Evolutionary conservation across 1,139 yeast genomes (phyloP).

Genomic region (Debaryomyces subglobosus): DNA sequence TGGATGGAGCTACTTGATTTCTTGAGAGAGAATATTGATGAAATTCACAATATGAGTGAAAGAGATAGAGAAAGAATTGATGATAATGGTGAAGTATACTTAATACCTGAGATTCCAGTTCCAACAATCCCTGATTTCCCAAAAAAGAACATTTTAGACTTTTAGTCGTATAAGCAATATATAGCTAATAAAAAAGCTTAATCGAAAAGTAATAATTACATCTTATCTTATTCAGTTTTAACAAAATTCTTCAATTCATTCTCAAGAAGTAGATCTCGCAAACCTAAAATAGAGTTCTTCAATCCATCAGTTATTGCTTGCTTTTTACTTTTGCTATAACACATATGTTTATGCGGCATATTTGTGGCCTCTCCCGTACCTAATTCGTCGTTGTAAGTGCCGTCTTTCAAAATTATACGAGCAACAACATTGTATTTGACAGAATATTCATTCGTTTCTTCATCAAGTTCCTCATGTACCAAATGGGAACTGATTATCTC

Average conservation of each 20-base stretch:
- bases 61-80: slow-evolving; percentile 86
- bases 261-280: slow-evolving; percentile 25
- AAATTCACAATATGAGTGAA: slow-evolving; percentile 79
- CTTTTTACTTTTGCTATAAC: slow-evolving; percentile 52
- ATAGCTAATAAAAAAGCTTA: background rate
- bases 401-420: slow-evolving; percentile 51
- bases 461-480: slow-evolving; percentile 24
- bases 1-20: slow-evolving; percentile 61
- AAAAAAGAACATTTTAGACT: slow-evolving; percentile 57
- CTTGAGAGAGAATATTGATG: slow-evolving; percentile 62
- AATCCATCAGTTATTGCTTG: slow-evolving; percentile 56
- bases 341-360: slow-evolving; percentile 34
- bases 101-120: slow-evolving; percentile 70
- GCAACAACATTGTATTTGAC: slow-evolving; percentile 32
- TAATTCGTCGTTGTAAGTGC: slow-evolving; percentile 38
- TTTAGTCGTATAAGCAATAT: slow-evolving; percentile 23
- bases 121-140: slow-evolving; percentile 68
- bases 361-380: slow-evolving; percentile 48
- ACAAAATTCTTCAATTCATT: slow-evolving; percentile 17
- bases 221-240: background rate
- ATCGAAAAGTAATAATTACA: background rate
- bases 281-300: slow-evolving; percentile 40
- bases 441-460: slow-evolving; percentile 20
- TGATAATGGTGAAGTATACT: slow-evolving; percentile 82
- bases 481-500: slow-evolving; percentile 39